These are phyloP conservation scores for Trametes cinnabarina DNA, from an alignment of 768 basidiomycete genomes.

Conservation along the genomic window DNA sequence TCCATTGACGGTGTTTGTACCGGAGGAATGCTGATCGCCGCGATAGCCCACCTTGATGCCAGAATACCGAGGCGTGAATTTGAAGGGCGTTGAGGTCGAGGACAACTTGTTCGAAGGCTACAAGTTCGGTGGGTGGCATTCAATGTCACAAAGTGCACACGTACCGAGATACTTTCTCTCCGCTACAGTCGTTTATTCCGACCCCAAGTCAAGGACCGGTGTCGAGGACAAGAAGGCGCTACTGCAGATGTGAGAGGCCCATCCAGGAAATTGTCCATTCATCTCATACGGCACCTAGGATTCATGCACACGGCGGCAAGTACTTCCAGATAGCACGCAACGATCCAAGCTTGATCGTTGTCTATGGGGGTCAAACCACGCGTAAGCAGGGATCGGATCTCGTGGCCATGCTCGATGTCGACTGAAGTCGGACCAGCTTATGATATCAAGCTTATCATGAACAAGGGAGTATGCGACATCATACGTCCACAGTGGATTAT, in stretches of 20 bases:
- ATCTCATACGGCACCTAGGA: slow-evolving; percentile 38
- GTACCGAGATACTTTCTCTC: too few species aligned
- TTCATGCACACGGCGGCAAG: slow-evolving; percentile 66
- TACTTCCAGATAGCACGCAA: slow-evolving; percentile 59
- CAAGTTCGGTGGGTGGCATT: slow-evolving; percentile 67
- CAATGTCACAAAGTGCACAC: too few species aligned
- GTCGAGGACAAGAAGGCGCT: slow-evolving; percentile 70
- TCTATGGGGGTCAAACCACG: slow-evolving; percentile 68
- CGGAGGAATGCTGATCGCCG: too few species aligned
- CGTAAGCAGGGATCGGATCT: slow-evolving; percentile 45
- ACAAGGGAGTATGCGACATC: slow-evolving; percentile 69
- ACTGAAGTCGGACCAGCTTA: slow-evolving; percentile 45
- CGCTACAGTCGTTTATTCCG: slow-evolving; percentile 64
- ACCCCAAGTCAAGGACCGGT: slow-evolving; percentile 66
- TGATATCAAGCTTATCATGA: slow-evolving; percentile 66
- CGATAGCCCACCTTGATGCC: slow-evolving; percentile 57
- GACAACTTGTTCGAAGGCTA: slow-evolving; percentile 68
- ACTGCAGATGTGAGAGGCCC: slow-evolving; percentile 53
- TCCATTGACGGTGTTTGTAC: too few species aligned
- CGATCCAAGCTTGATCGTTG: slow-evolving; percentile 51
- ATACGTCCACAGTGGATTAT: slow-evolving; percentile 79
- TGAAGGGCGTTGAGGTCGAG: slow-evolving; percentile 57
- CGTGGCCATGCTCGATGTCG: not conserved
- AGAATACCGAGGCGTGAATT: slow-evolving; percentile 62
- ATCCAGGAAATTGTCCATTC: not conserved